Evolutionary conservation across 2,329 filamentous ascomycete genomes (phyloP).

Genomic region (Fusarium nodosum): DNA sequence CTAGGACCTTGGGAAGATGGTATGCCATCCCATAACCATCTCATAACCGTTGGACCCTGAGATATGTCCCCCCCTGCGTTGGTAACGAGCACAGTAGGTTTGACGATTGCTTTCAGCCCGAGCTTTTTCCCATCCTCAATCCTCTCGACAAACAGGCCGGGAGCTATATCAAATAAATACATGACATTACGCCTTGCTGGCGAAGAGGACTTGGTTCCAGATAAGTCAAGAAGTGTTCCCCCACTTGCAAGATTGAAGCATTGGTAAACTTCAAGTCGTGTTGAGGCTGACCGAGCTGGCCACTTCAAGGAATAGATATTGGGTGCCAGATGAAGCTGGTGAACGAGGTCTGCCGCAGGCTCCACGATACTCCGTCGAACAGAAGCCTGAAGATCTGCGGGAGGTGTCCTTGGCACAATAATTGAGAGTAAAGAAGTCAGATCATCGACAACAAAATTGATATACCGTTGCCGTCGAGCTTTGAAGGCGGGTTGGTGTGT

Average conservation of each 20-base stretch:
- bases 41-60: constrained; percentile 53
- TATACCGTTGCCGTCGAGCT: constrained; percentile 47
- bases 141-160: constrained; percentile 56
- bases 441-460: constrained; percentile 53
- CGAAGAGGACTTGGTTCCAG: constrained; percentile 50
- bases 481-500: constrained; percentile 53
- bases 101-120: constrained; percentile 52
- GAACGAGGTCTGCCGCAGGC: constrained; percentile 55
- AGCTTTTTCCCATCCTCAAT: constrained; percentile 53
- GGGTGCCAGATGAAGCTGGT: constrained; percentile 54
- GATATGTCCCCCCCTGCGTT: constrained; percentile 47
- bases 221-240: constrained; percentile 51
- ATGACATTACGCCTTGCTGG: constrained; percentile 50
- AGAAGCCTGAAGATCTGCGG: constrained; percentile 52
- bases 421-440: constrained; percentile 52
- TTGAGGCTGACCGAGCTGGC: constrained; percentile 55
- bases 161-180: constrained; percentile 56
- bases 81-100: constrained; percentile 54
- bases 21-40: constrained; percentile 53
- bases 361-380: constrained; percentile 53
- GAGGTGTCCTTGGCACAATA: constrained; percentile 48
- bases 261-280: constrained; percentile 56
- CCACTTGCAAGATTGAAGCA: constrained; percentile 54
- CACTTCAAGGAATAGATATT: constrained; percentile 56
- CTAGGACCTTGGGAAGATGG: constrained; percentile 32